Percentiles rank a stretch among this genome's conserved stretches.
These are phyloP conservation scores for Mucor irregularis DNA, from an alignment of 371 early-diverging fungal genomes.

Conservation along the genomic window DNA sequence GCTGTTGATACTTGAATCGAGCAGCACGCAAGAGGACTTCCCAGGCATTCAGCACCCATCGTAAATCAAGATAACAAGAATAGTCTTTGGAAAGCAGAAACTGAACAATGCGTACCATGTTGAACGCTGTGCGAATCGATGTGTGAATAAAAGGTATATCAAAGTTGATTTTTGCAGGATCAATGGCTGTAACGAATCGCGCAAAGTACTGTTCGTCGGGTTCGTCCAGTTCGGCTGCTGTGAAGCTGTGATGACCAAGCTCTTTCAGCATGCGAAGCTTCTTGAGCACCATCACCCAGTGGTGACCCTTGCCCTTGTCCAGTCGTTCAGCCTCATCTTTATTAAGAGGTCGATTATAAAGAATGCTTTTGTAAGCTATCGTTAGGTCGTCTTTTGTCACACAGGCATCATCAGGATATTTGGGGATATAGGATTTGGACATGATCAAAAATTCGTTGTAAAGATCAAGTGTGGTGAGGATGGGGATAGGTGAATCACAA, in stretches of 20 bases:
- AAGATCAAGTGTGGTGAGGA: conserved; percentile 18
- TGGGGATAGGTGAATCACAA: conserved; percentile 6
- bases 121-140: conserved; percentile 15
- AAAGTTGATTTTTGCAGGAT: conserved; percentile 6
- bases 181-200: not conserved
- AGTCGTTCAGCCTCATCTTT: not conserved
- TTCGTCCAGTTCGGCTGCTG: conserved; percentile 9
- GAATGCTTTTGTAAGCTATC: no score
- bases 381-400: no score
- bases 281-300: conserved; percentile 2
- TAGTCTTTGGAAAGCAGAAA: conserved; percentile 11
- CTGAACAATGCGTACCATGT: conserved; percentile 22
- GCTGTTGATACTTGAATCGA: conserved; percentile 10
- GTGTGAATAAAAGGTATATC: conserved; percentile 16
- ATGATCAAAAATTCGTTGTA: conserved; percentile 31
- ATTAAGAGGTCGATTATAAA: no score
- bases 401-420: not conserved
- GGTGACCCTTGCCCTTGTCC: not conserved
- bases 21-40: conserved; percentile 13
- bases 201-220: conserved; percentile 21
- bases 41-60: conserved; percentile 25
- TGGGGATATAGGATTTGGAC: conserved; percentile 20
- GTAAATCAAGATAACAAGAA: conserved; percentile 16
- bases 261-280: conserved; percentile 5
- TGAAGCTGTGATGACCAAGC: not conserved